phyloP scores from a whole-genome alignment of 331 rosid species.

The Acacia concinna region DNA sequence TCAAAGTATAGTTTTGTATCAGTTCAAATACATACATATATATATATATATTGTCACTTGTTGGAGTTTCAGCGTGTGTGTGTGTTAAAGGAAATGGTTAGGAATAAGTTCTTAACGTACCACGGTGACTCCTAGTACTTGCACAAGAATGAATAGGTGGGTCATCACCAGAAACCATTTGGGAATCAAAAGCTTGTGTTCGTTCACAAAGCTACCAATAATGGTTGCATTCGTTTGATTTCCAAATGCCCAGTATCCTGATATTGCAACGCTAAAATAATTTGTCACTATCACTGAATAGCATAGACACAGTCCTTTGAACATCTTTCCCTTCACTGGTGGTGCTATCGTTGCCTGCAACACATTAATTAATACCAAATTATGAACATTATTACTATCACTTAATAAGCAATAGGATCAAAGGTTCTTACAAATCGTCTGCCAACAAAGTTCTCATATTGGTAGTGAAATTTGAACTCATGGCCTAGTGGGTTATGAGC shows the following conservation, averaged over 20 bases:
- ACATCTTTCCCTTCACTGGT: slow-evolving; percentile 85
- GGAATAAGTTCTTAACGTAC: slow-evolving; percentile 40
- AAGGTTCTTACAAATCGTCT: not conserved
- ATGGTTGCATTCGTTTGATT: slow-evolving; percentile 50
- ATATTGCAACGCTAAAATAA: slow-evolving; percentile 61
- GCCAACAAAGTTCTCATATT: too few relatives aligned
- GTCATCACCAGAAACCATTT: slow-evolving; percentile 75
- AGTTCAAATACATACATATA: not conserved
- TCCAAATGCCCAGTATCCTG: slow-evolving; percentile 96
- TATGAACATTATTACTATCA: not conserved
- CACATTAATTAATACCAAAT: not conserved
- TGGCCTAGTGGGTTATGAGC: too few relatives aligned
- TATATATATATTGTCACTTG: too few relatives aligned
- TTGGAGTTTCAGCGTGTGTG: too few relatives aligned
- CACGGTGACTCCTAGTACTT: slow-evolving; percentile 66
- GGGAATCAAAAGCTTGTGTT: slow-evolving; percentile 44
- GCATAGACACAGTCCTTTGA: slow-evolving; percentile 74
- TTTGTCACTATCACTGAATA: slow-evolving; percentile 55
- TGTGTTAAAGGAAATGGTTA: not conserved
- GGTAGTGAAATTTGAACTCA: too few relatives aligned
- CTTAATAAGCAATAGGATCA: not conserved
- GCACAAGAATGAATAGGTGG: slow-evolving; percentile 60
- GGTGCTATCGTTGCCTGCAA: slow-evolving; percentile 81
- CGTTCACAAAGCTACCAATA: slow-evolving; percentile 54
- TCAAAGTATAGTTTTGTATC: not conserved